A percentile compares a stretch with the other conserved stretches of the same genome.
Evolutionary conservation across 352 stramenopile genomes (phyloP).

Genomic region (Phytophthora rubi): DNA sequence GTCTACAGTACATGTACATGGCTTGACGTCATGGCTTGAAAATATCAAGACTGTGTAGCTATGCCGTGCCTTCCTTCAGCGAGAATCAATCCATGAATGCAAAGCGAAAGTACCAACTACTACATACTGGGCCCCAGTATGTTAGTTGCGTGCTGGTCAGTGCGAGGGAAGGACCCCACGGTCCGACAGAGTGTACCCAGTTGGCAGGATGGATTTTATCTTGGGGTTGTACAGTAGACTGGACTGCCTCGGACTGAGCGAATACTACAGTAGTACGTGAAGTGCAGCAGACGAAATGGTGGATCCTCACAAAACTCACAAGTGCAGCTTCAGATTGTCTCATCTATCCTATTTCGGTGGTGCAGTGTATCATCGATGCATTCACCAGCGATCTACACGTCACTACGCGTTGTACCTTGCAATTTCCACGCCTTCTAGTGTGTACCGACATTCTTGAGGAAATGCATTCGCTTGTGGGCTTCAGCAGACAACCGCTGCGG

Average conservation of each 20-base stretch:
- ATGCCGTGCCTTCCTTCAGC: neutral
- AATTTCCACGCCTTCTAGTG: constrained; percentile 26
- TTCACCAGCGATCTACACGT: neutral
- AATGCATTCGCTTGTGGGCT: constrained; percentile 39
- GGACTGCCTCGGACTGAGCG: neutral
- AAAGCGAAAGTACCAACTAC: neutral
- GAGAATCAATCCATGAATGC: constrained; percentile 24
- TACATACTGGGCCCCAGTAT: neutral
- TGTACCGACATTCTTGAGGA: constrained; percentile 38
- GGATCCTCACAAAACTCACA: neutral
- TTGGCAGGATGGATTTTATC: constrained; percentile 25
- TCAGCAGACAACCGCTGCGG: constrained; percentile 28
- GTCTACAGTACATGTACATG: neutral
- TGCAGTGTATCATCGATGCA: neutral
- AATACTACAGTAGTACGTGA: neutral
- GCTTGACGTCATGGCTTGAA: constrained; percentile 33
- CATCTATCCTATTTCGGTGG: constrained; percentile 33
- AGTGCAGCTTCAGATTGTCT: constrained; percentile 31
- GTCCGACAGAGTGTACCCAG: constrained; percentile 25
- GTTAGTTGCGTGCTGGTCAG: neutral
- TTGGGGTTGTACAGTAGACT: neutral
- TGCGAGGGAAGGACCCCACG: neutral
- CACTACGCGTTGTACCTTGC: constrained; percentile 16
- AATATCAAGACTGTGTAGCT: constrained; percentile 39
- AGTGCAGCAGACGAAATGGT: constrained; percentile 24